A percentile compares a stretch with the other conserved stretches of the same genome.
Evolutionary conservation across 1,284 basidiomycete species (phyloP).

Genomic region (Trichosporon asahii): DNA sequence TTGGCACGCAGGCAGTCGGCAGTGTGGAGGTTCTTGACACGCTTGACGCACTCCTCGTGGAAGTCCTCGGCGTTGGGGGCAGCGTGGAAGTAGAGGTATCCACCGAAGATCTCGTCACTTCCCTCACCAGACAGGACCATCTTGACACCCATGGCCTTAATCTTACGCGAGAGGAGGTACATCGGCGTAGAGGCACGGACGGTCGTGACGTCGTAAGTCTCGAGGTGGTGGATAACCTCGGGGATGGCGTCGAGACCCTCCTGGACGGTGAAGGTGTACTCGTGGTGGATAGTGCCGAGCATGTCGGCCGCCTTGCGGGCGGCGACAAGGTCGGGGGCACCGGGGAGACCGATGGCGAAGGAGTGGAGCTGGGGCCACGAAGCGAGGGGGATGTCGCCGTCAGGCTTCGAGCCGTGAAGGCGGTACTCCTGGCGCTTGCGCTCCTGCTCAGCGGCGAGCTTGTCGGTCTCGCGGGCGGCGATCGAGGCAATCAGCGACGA

Average conservation of each 20-base stretch:
- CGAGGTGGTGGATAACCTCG: slow-evolving; percentile 97
- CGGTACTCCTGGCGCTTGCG: slow-evolving; percentile 60
- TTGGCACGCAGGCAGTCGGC: slow-evolving; percentile 97
- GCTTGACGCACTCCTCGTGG: slow-evolving; percentile 91
- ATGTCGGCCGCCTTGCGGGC: slow-evolving; percentile 91
- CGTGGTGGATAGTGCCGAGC: slow-evolving; percentile 94
- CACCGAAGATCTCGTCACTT: slow-evolving; percentile 96
- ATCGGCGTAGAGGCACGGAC: slow-evolving; percentile 91
- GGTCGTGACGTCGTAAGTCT: slow-evolving; percentile 99
- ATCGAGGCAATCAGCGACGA: slow-evolving; percentile 95
- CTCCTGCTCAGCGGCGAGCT: slow-evolving; percentile 74
- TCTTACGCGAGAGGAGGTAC: slow-evolving; percentile 86
- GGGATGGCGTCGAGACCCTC: slow-evolving; percentile 97
- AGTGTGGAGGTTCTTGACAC: slow-evolving; percentile 97
- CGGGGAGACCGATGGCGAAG: slow-evolving; percentile 92
- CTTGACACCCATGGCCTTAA: slow-evolving; percentile 99
- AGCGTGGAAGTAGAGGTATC: slow-evolving; percentile 99
- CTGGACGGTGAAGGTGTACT: slow-evolving; percentile 97
- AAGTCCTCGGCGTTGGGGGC: slow-evolving; percentile 85
- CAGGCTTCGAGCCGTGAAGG: slow-evolving; percentile 29
- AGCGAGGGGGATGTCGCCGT: slow-evolving; percentile 59
- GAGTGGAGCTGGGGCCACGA: slow-evolving; percentile 98
- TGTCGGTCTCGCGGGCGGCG: slow-evolving; percentile 95
- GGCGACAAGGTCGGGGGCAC: slow-evolving; percentile 92
- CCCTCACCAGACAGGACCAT: slow-evolving; percentile 99